These are phyloP conservation scores for Arachnopeziza araneosa DNA, from an alignment of 2,329 filamentous ascomycete genomes.

Conservation along the genomic window DNA sequence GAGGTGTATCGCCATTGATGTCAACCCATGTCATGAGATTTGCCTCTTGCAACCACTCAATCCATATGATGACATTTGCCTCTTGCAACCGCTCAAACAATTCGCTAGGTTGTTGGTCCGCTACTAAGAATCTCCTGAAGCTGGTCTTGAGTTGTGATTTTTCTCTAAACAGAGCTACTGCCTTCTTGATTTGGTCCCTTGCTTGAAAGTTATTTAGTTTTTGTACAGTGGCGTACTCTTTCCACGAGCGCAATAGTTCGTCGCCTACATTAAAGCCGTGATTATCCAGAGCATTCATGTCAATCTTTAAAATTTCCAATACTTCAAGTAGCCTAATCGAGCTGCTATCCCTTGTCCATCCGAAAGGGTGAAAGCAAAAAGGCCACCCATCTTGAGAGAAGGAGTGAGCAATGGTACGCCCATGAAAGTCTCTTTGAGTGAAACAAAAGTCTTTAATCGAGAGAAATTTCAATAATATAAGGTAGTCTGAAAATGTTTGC, in stretches of 20 bases:
- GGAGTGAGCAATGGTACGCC: slow-evolving; percentile 1
- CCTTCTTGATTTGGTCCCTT: background rate
- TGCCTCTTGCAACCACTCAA: background rate
- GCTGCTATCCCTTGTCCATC: background rate
- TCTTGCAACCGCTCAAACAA: background rate
- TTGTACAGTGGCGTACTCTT: background rate
- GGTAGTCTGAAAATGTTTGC: background rate
- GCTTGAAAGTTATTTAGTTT: background rate
- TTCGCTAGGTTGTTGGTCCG: background rate
- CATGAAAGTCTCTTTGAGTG: slow-evolving; percentile 3
- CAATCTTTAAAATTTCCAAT: background rate
- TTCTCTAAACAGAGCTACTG: background rate
- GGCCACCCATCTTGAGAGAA: background rate
- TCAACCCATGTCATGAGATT: slow-evolving; percentile 1
- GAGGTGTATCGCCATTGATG: slow-evolving; percentile 3
- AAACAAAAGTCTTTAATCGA: background rate
- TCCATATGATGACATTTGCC: background rate
- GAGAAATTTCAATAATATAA: slow-evolving; percentile 1
- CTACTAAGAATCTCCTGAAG: background rate
- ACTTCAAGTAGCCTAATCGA: background rate
- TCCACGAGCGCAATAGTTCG: background rate
- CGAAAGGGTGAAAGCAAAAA: background rate
- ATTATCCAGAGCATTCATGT: slow-evolving; percentile 3
- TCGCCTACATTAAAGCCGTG: slow-evolving; percentile 1
- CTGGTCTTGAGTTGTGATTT: background rate